phyloP scores from a whole-genome alignment of 2,329 filamentous ascomycete species.

The Didymosphaeria variabile region DNA sequence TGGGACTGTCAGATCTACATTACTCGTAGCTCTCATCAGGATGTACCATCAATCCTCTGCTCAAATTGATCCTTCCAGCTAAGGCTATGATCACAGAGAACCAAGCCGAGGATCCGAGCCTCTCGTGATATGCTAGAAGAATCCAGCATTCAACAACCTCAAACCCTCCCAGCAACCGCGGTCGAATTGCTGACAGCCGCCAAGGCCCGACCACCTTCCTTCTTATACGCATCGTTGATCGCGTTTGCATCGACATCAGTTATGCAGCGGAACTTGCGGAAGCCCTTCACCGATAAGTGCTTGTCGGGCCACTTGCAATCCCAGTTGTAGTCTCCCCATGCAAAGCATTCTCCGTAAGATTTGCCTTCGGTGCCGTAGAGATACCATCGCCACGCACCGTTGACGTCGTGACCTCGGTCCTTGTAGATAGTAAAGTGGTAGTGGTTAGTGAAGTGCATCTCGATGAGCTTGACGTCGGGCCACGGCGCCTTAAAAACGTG shows the following conservation, averaged over 20 bases:
- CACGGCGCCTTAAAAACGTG: not conserved
- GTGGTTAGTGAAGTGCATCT: constrained; percentile 10
- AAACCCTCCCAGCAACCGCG: not conserved
- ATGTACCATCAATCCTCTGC: too few relatives aligned
- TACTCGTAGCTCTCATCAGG: too few relatives aligned
- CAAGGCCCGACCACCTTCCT: not conserved
- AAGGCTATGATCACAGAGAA: not conserved
- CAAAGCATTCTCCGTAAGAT: not conserved
- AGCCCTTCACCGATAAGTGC: not conserved
- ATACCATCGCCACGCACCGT: not conserved
- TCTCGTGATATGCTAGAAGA: not conserved
- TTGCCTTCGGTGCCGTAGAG: not conserved
- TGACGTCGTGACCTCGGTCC: not conserved
- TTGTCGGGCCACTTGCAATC: not conserved
- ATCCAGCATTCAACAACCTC: not conserved
- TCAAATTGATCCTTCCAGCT: too few relatives aligned
- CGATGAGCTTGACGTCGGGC: constrained; percentile 10
- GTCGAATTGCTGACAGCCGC: not conserved
- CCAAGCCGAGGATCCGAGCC: not conserved
- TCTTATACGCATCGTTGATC: not conserved
- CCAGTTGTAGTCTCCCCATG: not conserved
- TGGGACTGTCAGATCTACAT: too few relatives aligned
- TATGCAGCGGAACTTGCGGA: constrained; percentile 2
- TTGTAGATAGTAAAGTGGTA: constrained; percentile 9
- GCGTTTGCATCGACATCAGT: not conserved